phyloP scores from a whole-genome alignment of 1,139 yeast species.

The Geotrichum europaeum region DNA sequence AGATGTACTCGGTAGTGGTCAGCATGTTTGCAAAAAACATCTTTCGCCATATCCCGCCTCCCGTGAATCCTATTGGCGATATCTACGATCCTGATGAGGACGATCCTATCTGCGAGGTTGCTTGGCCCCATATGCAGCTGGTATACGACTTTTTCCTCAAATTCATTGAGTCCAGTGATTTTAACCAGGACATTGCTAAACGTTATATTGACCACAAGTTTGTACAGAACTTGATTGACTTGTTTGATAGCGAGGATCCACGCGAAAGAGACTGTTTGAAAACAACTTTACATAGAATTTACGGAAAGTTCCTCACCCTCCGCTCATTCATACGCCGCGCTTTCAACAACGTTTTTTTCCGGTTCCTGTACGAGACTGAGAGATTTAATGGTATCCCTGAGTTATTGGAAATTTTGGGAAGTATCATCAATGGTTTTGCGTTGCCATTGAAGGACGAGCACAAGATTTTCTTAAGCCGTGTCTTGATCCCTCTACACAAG shows the following conservation, averaged over 20 bases:
- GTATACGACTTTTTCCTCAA: conserved; percentile 90
- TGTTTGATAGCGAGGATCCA: conserved; percentile 95
- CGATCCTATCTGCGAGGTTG: conserved; percentile 91
- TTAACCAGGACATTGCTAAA: conserved; percentile 88
- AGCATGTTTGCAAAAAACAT: conserved; percentile 84
- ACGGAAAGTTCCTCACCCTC: conserved; percentile 87
- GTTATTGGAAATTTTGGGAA: conserved; percentile 86
- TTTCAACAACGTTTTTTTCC: conserved; percentile 85
- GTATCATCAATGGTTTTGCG: conserved; percentile 96
- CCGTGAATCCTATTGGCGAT: conserved; percentile 95
- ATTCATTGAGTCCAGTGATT: conserved; percentile 91
- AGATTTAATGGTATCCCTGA: conserved; percentile 96
- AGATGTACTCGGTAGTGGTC: conserved; percentile 83
- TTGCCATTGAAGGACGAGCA: conserved; percentile 96
- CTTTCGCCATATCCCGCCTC: conserved; percentile 96
- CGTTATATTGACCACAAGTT: conserved; percentile 90
- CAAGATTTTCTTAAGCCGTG: conserved; percentile 79
- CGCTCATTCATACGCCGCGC: conserved; percentile 90
- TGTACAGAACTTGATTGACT: conserved; percentile 70
- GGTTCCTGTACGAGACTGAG: conserved; percentile 91
- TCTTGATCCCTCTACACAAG: conserved; percentile 89
- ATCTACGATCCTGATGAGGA: conserved; percentile 97
- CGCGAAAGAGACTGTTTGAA: conserved; percentile 92
- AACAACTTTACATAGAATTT: conserved; percentile 90
- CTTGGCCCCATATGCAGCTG: conserved; percentile 99